Evolutionary conservation across 1,139 yeast genomes (phyloP).

Genomic region (Debaryomyces coudertii): DNA sequence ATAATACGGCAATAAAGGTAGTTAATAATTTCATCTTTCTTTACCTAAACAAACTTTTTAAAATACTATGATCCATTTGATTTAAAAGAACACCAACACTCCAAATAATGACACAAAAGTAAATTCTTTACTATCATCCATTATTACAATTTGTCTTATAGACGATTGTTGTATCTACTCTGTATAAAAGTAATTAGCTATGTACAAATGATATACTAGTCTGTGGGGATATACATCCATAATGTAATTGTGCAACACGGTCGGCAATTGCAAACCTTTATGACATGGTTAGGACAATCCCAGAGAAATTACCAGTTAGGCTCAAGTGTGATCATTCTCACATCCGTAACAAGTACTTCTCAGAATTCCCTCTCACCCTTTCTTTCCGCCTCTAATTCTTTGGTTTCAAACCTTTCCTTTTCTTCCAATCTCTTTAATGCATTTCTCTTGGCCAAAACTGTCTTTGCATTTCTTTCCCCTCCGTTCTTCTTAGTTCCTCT

Average conservation of each 20-base stretch:
- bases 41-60: background rate
- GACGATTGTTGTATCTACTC: conserved; percentile 1
- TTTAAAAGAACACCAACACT: conserved; percentile 5
- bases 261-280: conserved; percentile 3
- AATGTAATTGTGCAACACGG: background rate
- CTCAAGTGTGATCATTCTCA: background rate
- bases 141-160: background rate
- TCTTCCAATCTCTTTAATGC: conserved; percentile 59
- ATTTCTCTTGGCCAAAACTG: conserved; percentile 66
- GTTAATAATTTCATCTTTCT: conserved; percentile 34
- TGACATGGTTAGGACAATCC: background rate
- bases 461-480: conserved; percentile 82
- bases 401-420: conserved; percentile 32
- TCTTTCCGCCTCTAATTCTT: conserved; percentile 32
- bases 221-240: background rate
- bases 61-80: background rate
- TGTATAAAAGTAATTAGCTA: conserved; percentile 5
- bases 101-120: conserved; percentile 4
- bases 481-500: conserved; percentile 81
- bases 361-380: conserved; percentile 36
- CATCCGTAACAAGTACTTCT: no score
- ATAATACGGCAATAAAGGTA: conserved; percentile 24
- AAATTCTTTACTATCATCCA: background rate
- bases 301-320: background rate
- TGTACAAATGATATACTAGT: conserved; percentile 5